Conservation (phyloP, 495 filamentous ascomycete species). For the Aspergillus cavernicola region DNA sequence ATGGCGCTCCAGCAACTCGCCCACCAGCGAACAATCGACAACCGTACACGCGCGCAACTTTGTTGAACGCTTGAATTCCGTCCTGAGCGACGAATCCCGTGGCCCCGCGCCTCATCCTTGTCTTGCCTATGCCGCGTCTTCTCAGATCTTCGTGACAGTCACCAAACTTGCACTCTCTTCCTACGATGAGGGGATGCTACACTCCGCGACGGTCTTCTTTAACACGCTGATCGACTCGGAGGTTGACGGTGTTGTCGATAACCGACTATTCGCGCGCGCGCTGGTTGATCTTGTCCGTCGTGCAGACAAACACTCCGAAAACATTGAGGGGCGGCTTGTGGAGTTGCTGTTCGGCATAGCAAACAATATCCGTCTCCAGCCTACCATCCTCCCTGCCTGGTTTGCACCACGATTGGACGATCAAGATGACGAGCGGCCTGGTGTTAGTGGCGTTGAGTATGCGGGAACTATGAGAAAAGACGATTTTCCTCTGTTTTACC, state of each 20-base stretch:
- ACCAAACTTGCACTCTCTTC: slow-evolving; percentile 78
- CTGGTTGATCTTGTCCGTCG: slow-evolving; percentile 71
- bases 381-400: slow-evolving; percentile 81
- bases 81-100: slow-evolving; percentile 85
- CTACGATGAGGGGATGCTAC: slow-evolving; percentile 73
- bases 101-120: slow-evolving; percentile 85
- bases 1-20: slow-evolving; percentile 65
- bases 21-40: slow-evolving; percentile 47
- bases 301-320: slow-evolving; percentile 56
- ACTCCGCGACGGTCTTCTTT: slow-evolving; percentile 79
- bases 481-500: slow-evolving; percentile 92
- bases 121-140: slow-evolving; percentile 73
- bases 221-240: slow-evolving; percentile 90
- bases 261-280: slow-evolving; percentile 74
- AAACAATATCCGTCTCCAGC: slow-evolving; percentile 88
- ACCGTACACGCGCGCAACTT: slow-evolving; percentile 48
- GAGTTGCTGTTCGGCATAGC: slow-evolving; percentile 92
- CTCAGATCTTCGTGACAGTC: slow-evolving; percentile 82
- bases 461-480: slow-evolving; percentile 83
- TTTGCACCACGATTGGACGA: slow-evolving; percentile 53
- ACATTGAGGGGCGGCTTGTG: slow-evolving; percentile 79
- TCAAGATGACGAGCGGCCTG: slow-evolving; percentile 40
- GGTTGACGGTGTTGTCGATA: slow-evolving; percentile 88
- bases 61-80: slow-evolving; percentile 66
- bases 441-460: slow-evolving; percentile 59